A percentile compares a stretch with the other conserved stretches of the same genome.
phyloP scores from a whole-genome alignment of 306 rosid genomes.

The Herpetospermum pedunculosum region DNA sequence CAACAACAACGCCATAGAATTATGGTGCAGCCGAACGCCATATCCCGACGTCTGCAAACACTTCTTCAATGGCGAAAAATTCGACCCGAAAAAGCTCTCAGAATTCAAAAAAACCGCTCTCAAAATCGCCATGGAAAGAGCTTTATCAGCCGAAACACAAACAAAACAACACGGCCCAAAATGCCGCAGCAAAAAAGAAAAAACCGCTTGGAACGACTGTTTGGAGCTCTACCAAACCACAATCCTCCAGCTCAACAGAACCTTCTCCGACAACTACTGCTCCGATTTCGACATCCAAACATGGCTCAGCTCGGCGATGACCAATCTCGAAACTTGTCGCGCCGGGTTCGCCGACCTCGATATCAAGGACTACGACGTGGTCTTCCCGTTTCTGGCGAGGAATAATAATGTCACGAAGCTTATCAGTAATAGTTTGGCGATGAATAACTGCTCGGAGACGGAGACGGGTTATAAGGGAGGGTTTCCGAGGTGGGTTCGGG shows the following conservation, averaged over 20 bases:
- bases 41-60: not conserved
- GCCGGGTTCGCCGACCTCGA: not conserved
- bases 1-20: not conserved
- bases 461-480: not conserved
- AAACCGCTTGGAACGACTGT: not conserved
- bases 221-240: not conserved
- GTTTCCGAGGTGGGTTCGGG: not conserved
- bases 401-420: not conserved
- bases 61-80: not conserved
- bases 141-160: not conserved
- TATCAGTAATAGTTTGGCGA: not conserved
- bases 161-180: not conserved
- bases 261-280: not conserved
- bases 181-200: not conserved
- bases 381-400: not conserved
- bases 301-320: conserved; percentile 2
- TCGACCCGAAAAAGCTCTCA: not conserved
- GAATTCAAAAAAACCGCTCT: not conserved
- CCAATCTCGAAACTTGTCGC: not conserved
- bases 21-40: conserved; percentile 8
- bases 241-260: conserved; percentile 2
- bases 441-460: not conserved
- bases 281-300: conserved; percentile 1
- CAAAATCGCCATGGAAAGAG: not conserved
- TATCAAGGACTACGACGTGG: not conserved